phyloP scores from a whole-genome alignment of 495 filamentous ascomycete species.

The Penicillium canescens region DNA sequence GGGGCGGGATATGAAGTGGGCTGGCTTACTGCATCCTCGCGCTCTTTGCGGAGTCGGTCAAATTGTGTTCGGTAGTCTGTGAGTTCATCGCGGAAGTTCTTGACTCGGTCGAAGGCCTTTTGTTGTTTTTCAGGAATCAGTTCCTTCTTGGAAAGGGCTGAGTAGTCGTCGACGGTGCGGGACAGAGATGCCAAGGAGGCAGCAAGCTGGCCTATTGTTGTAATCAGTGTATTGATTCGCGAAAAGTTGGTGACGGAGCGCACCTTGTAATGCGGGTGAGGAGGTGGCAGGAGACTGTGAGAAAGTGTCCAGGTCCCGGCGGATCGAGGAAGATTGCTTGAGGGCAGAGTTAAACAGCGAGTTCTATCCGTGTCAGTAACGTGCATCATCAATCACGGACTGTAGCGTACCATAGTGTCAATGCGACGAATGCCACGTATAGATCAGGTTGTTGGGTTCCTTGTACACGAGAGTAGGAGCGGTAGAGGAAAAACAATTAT shows the following conservation, averaged over 20 bases:
- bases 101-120: conserved; percentile 83
- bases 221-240: conserved; percentile 23
- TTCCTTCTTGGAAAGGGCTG: conserved; percentile 80
- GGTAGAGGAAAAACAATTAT: background rate
- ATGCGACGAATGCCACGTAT: conserved; percentile 7
- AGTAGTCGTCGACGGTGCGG: conserved; percentile 93
- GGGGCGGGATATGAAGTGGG: background rate
- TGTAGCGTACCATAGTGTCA: conserved; percentile 21
- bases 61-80: conserved; percentile 75
- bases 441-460: background rate
- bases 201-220: conserved; percentile 65
- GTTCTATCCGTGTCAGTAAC: conserved; percentile 53
- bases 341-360: conserved; percentile 94
- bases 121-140: conserved; percentile 83
- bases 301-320: conserved; percentile 78
- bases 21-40: conserved; percentile 65
- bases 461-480: background rate
- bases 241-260: background rate
- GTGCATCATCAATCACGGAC: background rate
- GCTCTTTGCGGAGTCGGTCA: conserved; percentile 69
- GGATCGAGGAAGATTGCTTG: conserved; percentile 86
- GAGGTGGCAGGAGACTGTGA: conserved; percentile 60
- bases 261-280: conserved; percentile 66
- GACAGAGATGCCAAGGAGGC: conserved; percentile 86
- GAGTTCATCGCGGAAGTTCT: conserved; percentile 82